Conservation (phyloP, 1,139 yeast genomes). For the Hyphopichia khmerensis region DNA sequence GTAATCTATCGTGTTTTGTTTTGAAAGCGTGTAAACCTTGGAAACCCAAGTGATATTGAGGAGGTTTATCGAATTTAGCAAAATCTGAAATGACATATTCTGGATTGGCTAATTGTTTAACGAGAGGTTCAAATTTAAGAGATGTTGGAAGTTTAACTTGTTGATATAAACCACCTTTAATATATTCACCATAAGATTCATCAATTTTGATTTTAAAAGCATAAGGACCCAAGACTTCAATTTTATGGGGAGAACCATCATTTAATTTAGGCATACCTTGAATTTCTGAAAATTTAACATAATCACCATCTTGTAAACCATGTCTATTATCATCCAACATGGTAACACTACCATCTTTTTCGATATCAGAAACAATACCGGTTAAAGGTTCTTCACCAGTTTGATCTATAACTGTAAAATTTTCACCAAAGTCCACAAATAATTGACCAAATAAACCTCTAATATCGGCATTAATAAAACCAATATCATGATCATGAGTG, state of each 20-base stretch:
- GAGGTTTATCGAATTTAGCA: slow-evolving; percentile 91
- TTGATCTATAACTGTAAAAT: slow-evolving; percentile 76
- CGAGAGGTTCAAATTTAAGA: slow-evolving; percentile 61
- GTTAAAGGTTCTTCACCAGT: slow-evolving; percentile 90
- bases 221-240: slow-evolving; percentile 89
- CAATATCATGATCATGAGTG: slow-evolving; percentile 72
- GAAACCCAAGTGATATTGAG: slow-evolving; percentile 87
- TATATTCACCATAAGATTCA: slow-evolving; percentile 58
- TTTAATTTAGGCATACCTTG: slow-evolving; percentile 70
- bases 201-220: slow-evolving; percentile 74
- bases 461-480: slow-evolving; percentile 77
- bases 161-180: slow-evolving; percentile 84
- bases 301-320: slow-evolving; percentile 90
- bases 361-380: slow-evolving; percentile 89
- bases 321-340: slow-evolving; percentile 91
- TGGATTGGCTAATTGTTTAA: slow-evolving; percentile 69
- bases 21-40: slow-evolving; percentile 82
- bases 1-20: slow-evolving; percentile 58
- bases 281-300: slow-evolving; percentile 84
- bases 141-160: slow-evolving; percentile 84
- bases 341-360: slow-evolving; percentile 86
- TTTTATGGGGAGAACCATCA: slow-evolving; percentile 68
- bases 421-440: slow-evolving; percentile 86
- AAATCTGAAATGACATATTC: slow-evolving; percentile 81
- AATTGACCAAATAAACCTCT: slow-evolving; percentile 87